These are phyloP conservation scores for Penicillium digitatum DNA, from an alignment of 2,329 filamentous ascomycete species.

Conservation along the genomic window DNA sequence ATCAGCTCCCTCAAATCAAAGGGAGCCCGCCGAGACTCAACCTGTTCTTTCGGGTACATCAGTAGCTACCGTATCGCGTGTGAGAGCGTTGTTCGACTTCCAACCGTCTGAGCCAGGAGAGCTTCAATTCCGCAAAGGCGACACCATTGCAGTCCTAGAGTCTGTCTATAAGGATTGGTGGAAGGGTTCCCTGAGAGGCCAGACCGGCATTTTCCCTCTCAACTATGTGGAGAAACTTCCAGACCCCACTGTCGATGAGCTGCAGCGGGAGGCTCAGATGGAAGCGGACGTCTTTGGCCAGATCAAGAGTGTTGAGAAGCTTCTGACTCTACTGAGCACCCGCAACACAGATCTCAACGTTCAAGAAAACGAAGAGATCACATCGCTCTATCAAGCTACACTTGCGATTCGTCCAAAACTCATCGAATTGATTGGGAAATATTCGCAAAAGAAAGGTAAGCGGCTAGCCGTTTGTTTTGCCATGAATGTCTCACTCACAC, in stretches of 20 bases:
- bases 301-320: slow-evolving; percentile 72
- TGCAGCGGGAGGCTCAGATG: slow-evolving; percentile 94
- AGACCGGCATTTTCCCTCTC: slow-evolving; percentile 95
- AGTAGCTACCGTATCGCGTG: slow-evolving; percentile 90
- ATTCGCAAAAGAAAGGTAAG: slow-evolving; percentile 95
- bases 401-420: slow-evolving; percentile 91
- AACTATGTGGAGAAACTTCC: slow-evolving; percentile 98
- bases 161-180: slow-evolving; percentile 99
- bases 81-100: slow-evolving; percentile 92
- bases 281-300: slow-evolving; percentile 75
- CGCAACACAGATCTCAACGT: slow-evolving; percentile 74
- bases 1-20: slow-evolving; percentile 24
- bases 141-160: slow-evolving; percentile 94
- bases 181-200: slow-evolving; percentile 89
- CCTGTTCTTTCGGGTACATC: slow-evolving; percentile 77
- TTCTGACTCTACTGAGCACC: slow-evolving; percentile 86
- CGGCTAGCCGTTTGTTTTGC: background rate
- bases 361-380: slow-evolving; percentile 96
- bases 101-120: slow-evolving; percentile 90
- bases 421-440: slow-evolving; percentile 97
- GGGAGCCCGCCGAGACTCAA: slow-evolving; percentile 48
- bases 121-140: slow-evolving; percentile 91
- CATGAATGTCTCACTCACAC: slow-evolving; percentile 12
- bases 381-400: slow-evolving; percentile 83
- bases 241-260: slow-evolving; percentile 88